Evolutionary conservation across 2,329 filamentous ascomycete species (phyloP).

Genomic region (Nakataea oryzae): DNA sequence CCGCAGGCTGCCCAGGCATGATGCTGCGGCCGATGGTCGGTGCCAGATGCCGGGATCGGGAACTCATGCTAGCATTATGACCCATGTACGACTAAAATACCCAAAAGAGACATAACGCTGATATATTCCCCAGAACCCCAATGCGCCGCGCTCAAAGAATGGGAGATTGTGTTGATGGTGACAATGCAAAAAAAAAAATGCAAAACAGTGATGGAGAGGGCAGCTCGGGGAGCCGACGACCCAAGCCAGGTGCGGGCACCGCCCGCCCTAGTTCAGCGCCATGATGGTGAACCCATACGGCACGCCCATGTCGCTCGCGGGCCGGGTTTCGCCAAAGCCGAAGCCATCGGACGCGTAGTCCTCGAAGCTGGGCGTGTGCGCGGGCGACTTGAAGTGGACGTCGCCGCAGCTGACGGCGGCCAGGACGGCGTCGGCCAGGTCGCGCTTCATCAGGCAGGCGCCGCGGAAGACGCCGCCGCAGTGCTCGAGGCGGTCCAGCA

Average conservation of each 20-base stretch:
- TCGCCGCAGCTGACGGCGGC: slow-evolving; percentile 15
- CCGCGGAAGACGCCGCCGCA: slow-evolving; percentile 17
- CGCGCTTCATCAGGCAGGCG: slow-evolving; percentile 19
- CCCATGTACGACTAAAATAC: not conserved
- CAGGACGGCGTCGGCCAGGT: slow-evolving; percentile 21
- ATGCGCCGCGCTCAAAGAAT: not conserved
- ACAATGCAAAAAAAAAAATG: not conserved
- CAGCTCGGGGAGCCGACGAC: not conserved
- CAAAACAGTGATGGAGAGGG: not conserved
- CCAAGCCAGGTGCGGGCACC: no score
- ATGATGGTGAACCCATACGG: slow-evolving; percentile 26
- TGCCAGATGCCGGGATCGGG: not conserved
- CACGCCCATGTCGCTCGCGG: slow-evolving; percentile 23
- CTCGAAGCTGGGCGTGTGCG: slow-evolving; percentile 11
- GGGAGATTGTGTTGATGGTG: not conserved
- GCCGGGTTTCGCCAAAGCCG: slow-evolving; percentile 16
- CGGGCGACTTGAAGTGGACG: slow-evolving; percentile 8
- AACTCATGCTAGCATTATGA: not conserved
- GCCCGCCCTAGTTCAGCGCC: slow-evolving; percentile 20
- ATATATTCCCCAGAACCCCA: not conserved
- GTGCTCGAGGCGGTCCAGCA: slow-evolving; percentile 19
- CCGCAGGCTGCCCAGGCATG: slow-evolving; percentile 16
- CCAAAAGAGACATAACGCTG: not conserved
- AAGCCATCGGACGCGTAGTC: slow-evolving; percentile 15
- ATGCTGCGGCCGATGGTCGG: slow-evolving; percentile 5